Evolutionary conservation across 2,329 filamentous ascomycete species (phyloP).

Genomic region (Aspergillus tubingensis): DNA sequence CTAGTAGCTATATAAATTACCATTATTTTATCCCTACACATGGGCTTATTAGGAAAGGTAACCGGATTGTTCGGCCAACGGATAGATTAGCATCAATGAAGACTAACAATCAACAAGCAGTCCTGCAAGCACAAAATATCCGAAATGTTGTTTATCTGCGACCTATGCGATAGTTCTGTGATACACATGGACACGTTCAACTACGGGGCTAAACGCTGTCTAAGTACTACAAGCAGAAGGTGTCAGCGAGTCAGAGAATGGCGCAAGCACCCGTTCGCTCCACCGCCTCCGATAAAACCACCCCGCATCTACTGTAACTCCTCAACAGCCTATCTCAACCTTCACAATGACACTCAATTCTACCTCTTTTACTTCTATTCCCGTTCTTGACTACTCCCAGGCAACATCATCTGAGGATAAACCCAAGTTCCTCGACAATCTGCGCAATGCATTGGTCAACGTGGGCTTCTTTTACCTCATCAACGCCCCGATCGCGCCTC

Average conservation of each 20-base stretch:
- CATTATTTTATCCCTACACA: too few species aligned
- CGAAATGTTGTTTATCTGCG: too few species aligned
- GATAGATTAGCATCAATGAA: too few species aligned
- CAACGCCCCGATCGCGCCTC: slow-evolving; percentile 29
- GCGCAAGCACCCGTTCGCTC: not conserved
- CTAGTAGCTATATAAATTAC: too few species aligned
- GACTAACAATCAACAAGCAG: too few species aligned
- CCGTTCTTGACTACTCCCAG: slow-evolving; percentile 34
- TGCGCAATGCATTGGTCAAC: slow-evolving; percentile 37
- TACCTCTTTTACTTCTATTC: slow-evolving; percentile 38
- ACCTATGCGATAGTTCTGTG: too few species aligned
- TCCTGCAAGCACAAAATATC: too few species aligned
- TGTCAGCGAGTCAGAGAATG: not conserved
- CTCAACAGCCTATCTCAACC: not conserved
- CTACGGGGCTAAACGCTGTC: too few species aligned
- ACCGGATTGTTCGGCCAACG: too few species aligned
- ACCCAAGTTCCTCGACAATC: slow-evolving; percentile 27
- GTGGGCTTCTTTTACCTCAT: slow-evolving; percentile 41
- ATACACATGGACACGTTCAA: too few species aligned
- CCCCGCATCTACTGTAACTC: not conserved
- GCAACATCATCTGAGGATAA: slow-evolving; percentile 23
- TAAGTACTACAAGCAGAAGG: not conserved
- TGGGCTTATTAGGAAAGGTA: rapidly evolving
- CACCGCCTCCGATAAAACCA: slow-evolving; percentile 4
- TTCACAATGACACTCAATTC: slow-evolving; percentile 1